phyloP scores from a whole-genome alignment of 2,329 filamentous ascomycete genomes.

The Aspergillus ibericus region DNA sequence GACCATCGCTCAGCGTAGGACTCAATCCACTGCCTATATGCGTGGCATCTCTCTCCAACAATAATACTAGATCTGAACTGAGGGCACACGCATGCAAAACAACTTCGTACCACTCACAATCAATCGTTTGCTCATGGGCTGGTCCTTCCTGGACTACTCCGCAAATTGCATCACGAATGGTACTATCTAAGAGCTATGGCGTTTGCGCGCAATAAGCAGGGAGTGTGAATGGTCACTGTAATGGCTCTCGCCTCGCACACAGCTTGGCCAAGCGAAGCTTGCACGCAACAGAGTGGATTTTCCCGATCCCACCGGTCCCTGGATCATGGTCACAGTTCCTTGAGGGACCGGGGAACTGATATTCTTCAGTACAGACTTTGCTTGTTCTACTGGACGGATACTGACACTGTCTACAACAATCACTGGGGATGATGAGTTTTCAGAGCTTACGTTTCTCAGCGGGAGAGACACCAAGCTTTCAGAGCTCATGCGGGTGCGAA shows the following conservation, averaged over 20 bases:
- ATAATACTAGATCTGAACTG: slow-evolving; percentile 22
- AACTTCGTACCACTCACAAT: slow-evolving; percentile 20
- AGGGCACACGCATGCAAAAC: slow-evolving; percentile 24
- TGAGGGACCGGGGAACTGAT: background rate
- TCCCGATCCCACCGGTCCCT: slow-evolving; percentile 14
- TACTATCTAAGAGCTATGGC: slow-evolving; percentile 85
- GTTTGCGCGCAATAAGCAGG: slow-evolving; percentile 69
- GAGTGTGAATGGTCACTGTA: background rate
- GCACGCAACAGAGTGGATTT: slow-evolving; percentile 14
- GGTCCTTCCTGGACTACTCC: background rate
- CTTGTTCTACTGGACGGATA: background rate
- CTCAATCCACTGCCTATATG: background rate
- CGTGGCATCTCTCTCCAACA: slow-evolving; percentile 23
- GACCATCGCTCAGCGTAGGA: background rate
- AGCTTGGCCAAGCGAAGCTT: slow-evolving; percentile 6
- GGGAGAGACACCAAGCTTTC: background rate
- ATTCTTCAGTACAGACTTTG: background rate
- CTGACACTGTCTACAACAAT: background rate
- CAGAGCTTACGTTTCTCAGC: background rate
- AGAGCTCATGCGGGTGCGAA: background rate
- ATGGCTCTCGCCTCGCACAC: background rate
- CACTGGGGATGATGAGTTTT: background rate
- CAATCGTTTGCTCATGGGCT: slow-evolving; percentile 2
- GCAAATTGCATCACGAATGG: slow-evolving; percentile 53
- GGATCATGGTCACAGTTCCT: slow-evolving; percentile 7